A percentile compares a stretch with the other conserved stretches of the same genome.
These are phyloP conservation scores for Cryptomeria japonica DNA, from an alignment of 75 land plant genomes.

Conservation along the genomic window DNA sequence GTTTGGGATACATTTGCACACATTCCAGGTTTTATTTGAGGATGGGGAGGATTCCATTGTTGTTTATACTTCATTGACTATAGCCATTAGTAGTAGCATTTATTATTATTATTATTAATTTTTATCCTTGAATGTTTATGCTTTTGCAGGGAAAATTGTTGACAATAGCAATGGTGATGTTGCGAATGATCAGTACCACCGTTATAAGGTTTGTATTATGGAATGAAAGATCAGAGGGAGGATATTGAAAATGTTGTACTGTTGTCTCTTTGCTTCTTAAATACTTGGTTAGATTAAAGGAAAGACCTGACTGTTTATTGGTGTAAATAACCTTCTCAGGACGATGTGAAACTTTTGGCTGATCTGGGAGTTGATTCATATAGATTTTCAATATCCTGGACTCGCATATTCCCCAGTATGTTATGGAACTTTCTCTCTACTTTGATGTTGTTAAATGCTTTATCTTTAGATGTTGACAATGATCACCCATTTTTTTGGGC, in stretches of 20 bases:
- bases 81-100: too few species aligned
- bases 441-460: too few species aligned
- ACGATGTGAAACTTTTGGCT: not conserved
- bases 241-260: not conserved
- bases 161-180: not conserved
- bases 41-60: not conserved
- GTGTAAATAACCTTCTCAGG: not conserved
- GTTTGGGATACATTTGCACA: not conserved
- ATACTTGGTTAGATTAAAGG: too few species aligned
- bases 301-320: not conserved
- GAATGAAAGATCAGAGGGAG: too few species aligned
- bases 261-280: too few species aligned
- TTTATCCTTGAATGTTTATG: not conserved
- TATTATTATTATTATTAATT: too few species aligned
- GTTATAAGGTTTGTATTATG: not conserved
- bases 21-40: constrained; percentile 14
- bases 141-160: not conserved
- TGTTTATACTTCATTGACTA: too few species aligned
- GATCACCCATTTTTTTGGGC: not conserved
- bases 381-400: constrained; percentile 4
- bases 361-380: not conserved
- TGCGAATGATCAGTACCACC: not conserved
- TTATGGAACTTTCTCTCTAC: too few species aligned
- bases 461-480: too few species aligned
- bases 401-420: not conserved